A percentile compares a stretch with the other conserved stretches of the same genome.
Evolutionary conservation across 495 filamentous ascomycete species (phyloP).

Genomic region (Tetracladium setigerum): DNA sequence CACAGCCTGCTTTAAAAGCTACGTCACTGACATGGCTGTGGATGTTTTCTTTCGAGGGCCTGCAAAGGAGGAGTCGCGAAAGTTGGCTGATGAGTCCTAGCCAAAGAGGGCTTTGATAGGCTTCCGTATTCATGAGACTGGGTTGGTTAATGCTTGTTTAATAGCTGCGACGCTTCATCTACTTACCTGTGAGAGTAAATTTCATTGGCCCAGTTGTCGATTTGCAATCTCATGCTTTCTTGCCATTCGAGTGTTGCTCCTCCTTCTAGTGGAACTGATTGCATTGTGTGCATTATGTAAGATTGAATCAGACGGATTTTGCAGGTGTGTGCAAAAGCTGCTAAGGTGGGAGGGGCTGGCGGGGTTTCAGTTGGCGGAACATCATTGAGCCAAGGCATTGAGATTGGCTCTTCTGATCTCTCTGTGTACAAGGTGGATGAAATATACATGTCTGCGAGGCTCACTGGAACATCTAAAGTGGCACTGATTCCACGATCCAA

Average conservation of each 20-base stretch:
- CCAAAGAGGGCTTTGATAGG: slow-evolving; percentile 6
- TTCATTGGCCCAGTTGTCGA: slow-evolving; percentile 6
- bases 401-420: not conserved
- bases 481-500: slow-evolving; percentile 2
- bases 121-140: slow-evolving; percentile 2
- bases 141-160: not conserved
- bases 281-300: slow-evolving; percentile 7
- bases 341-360: not conserved
- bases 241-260: slow-evolving; percentile 3
- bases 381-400: slow-evolving; percentile 6
- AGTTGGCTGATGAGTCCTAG: slow-evolving; percentile 4
- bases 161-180: not conserved
- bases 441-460: slow-evolving; percentile 1
- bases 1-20: slow-evolving; percentile 1
- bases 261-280: not conserved
- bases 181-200: slow-evolving; percentile 4
- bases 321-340: slow-evolving; percentile 1
- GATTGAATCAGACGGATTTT: slow-evolving; percentile 7
- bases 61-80: slow-evolving; percentile 1
- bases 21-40: not conserved
- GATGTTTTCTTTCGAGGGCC: not conserved
- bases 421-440: slow-evolving; percentile 1
- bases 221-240: slow-evolving; percentile 4
- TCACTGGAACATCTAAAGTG: slow-evolving; percentile 1
- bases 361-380: not conserved